Conservation (phyloP, 805 yeast genomes). For the Monosporozyma servazzii region DNA sequence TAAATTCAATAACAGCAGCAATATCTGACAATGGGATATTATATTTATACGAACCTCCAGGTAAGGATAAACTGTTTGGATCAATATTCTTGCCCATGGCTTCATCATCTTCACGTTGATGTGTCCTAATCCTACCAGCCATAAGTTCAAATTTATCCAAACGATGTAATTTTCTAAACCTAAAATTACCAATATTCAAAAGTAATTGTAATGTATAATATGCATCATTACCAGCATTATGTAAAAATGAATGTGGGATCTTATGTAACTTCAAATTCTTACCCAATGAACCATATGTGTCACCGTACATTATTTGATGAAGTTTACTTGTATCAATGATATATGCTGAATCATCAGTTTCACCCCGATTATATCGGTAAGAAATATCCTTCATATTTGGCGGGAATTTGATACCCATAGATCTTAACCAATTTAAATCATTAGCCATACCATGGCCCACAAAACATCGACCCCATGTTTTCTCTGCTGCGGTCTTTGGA, state of each 20-base stretch:
- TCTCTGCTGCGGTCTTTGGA: conserved; percentile 19
- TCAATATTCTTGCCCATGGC: conserved; percentile 2
- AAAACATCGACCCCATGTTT: conserved; percentile 30
- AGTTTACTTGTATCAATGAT: conserved; percentile 42
- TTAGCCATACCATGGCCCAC: conserved; percentile 56
- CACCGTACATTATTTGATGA: conserved; percentile 35
- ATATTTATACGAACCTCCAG: not conserved
- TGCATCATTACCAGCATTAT: conserved; percentile 68
- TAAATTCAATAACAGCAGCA: not conserved
- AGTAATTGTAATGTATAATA: conserved; percentile 47
- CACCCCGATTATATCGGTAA: conserved; percentile 1
- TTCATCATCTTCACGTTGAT: conserved; percentile 2
- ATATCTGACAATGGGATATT: not conserved
- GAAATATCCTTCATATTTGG: not conserved
- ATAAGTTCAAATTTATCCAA: conserved; percentile 21
- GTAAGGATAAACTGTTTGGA: not conserved
- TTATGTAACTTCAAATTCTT: conserved; percentile 37
- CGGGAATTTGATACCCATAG: conserved; percentile 40
- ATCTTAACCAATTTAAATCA: conserved; percentile 45
- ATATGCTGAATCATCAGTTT: conserved; percentile 2
- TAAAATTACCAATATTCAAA: conserved; percentile 40
- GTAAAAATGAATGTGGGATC: conserved; percentile 51
- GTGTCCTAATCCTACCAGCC: conserved; percentile 10
- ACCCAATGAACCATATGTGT: conserved; percentile 36
- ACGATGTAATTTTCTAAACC: conserved; percentile 16